phyloP scores from a whole-genome alignment of 768 basidiomycete species.

The Lentinula sp. region DNA sequence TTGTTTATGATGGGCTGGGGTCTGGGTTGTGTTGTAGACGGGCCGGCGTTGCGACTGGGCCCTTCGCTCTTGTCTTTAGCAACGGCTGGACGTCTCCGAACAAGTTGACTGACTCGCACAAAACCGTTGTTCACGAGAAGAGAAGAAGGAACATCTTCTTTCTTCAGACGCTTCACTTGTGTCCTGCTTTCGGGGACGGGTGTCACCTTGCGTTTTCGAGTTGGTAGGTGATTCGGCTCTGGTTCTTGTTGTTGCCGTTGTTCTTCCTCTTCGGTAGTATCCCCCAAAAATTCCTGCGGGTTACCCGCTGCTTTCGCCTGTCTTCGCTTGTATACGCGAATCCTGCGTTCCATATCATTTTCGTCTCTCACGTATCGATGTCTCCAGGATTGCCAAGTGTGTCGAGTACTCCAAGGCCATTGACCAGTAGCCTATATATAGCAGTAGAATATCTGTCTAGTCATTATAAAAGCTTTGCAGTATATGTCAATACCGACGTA shows the following conservation, averaged over 20 bases:
- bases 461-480: background rate
- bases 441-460: no score
- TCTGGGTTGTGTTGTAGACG: background rate
- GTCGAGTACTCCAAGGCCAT: background rate
- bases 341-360: background rate
- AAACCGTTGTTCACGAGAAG: background rate
- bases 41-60: background rate
- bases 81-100: background rate
- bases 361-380: background rate
- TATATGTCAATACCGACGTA: background rate
- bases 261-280: background rate
- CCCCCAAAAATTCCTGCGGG: no score
- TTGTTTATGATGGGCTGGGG: no score
- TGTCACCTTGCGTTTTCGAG: background rate
- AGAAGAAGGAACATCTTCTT: background rate
- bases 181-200: background rate
- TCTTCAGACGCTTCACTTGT: background rate
- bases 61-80: background rate
- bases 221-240: background rate
- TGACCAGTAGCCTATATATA: background rate
- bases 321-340: background rate
- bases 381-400: constrained; percentile 2
- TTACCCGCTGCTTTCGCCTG: no score
- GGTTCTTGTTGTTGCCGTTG: no score
- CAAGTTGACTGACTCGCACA: background rate